Evolutionary conservation across 352 stramenopile genomes (phyloP), one percentile per base, ranked within the genome.

Genomic region (Pythium folliculosum): DNA sequence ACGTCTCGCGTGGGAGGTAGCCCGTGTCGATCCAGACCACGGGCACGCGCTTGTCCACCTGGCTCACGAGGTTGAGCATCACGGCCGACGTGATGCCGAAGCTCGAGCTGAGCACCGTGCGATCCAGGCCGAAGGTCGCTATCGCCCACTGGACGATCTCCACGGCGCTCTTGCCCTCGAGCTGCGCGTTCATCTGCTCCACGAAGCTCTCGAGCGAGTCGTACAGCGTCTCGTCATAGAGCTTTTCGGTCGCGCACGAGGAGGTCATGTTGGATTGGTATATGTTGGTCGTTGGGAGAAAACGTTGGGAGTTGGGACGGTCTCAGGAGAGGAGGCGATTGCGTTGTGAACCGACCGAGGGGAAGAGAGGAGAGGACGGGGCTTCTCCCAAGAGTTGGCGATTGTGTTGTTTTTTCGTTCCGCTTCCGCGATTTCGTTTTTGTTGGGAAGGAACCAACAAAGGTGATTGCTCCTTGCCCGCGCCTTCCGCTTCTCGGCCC

Each of bases 21-120:
- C 88, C 88, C 25, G 88, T 96, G 72, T 96, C 88, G 55, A 96
- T 77, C 81, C 80, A 95, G 10, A 95, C 72, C 13, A 96, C 82
- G 9, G 87, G 84, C 35, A 94, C 88, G 27, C 67, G 65, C 37
- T 70, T 67, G 43, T 77, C 81, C 43, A 90, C 70, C 13, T 60
- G 59, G 51, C 78, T 88, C 37, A 77, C 76, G 27, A 96, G 76
- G 65, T 94, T 78, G 71, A 96, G 71, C 82, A 96, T 93, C 32
- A 96, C 77, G 25, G 86, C 84, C 43, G 85, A 92, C 53, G 93
- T 86, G 69, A 96, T 93, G 65, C 88, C 88, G 51, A 96, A 96
- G 73, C 83, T 94, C 51, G 88, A 93, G 79, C 81, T 93, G 51
- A 96, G 75, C 37, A 86, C 86, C 4, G 86, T 69, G 57, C 79